phyloP scores from a whole-genome alignment of 139 green algal genomes.

The Chlamydomonas sphaeroides region DNA sequence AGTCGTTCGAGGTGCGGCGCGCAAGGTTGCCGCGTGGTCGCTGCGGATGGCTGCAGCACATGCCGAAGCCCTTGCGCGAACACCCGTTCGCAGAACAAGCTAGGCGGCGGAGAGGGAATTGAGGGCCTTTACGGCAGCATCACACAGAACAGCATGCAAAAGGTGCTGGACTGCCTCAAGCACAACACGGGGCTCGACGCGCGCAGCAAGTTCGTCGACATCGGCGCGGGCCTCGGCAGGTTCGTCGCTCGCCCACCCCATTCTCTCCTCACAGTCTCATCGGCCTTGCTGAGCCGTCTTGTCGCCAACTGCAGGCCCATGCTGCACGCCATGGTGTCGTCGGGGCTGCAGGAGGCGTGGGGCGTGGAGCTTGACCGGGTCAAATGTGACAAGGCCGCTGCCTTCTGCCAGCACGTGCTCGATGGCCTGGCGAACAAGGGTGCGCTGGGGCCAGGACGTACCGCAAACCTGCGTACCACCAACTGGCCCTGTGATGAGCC shows the following conservation, averaged over 20 bases:
- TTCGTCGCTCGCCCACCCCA: conserved; percentile 26
- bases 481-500: conserved; percentile 22
- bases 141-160: conserved; percentile 77
- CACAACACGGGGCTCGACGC: conserved; percentile 69
- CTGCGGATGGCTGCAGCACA: background rate
- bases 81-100: conserved; percentile 71
- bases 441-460: background rate
- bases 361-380: conserved; percentile 87
- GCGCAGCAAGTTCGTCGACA: conserved; percentile 80
- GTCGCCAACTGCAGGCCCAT: conserved; percentile 66
- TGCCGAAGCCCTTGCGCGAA: background rate
- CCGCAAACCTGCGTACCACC: conserved; percentile 35
- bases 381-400: conserved; percentile 84
- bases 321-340: conserved; percentile 79
- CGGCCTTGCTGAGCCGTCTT: background rate
- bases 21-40: background rate
- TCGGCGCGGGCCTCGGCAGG: conserved; percentile 90
- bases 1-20: conserved; percentile 30
- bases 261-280: background rate
- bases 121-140: conserved; percentile 94
- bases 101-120: conserved; percentile 91
- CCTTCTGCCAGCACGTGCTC: conserved; percentile 69
- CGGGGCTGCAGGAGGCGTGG: conserved; percentile 49
- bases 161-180: conserved; percentile 75
- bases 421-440: background rate